These are phyloP conservation scores for Carex scoparia DNA, from an alignment of 176 grass and related monocot species.

Conservation along the genomic window DNA sequence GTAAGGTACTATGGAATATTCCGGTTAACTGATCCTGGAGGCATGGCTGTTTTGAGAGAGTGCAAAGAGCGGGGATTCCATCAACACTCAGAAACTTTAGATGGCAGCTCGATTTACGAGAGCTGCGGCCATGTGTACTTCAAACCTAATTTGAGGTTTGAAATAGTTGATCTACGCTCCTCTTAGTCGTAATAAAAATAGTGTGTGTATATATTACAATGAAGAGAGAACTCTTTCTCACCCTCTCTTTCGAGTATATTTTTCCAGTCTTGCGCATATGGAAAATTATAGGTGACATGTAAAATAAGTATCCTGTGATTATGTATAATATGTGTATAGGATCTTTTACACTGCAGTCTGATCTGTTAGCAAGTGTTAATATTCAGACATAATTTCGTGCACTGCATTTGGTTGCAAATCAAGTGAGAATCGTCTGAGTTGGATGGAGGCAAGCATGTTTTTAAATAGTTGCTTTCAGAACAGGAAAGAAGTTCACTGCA, in stretches of 20 bases:
- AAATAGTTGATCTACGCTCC: conserved; percentile 85
- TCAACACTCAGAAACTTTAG: conserved; percentile 40
- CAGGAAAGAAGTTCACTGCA: background rate
- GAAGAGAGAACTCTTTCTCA: background rate
- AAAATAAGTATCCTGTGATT: conserved; percentile 2
- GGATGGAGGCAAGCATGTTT: background rate
- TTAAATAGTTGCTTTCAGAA: background rate
- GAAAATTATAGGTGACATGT: background rate
- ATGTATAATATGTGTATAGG: background rate
- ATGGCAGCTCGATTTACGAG: conserved; percentile 57
- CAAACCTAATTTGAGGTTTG: conserved; percentile 79
- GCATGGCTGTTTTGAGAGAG: conserved; percentile 54
- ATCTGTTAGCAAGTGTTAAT: background rate
- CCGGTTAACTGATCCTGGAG: conserved; percentile 72
- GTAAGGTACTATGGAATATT: conserved; percentile 91
- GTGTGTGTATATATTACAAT: background rate
- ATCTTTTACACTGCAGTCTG: background rate
- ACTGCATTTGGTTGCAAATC: background rate
- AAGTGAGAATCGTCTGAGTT: background rate
- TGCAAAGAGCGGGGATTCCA: conserved; percentile 83
- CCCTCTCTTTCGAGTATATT: background rate
- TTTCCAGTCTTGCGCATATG: background rate
- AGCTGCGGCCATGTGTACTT: conserved; percentile 67
- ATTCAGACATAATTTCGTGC: background rate
- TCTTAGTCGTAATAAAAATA: conserved; percentile 24